phyloP scores from a whole-genome alignment of 306 rosid genomes.

The Leucaena leucocephala region DNA sequence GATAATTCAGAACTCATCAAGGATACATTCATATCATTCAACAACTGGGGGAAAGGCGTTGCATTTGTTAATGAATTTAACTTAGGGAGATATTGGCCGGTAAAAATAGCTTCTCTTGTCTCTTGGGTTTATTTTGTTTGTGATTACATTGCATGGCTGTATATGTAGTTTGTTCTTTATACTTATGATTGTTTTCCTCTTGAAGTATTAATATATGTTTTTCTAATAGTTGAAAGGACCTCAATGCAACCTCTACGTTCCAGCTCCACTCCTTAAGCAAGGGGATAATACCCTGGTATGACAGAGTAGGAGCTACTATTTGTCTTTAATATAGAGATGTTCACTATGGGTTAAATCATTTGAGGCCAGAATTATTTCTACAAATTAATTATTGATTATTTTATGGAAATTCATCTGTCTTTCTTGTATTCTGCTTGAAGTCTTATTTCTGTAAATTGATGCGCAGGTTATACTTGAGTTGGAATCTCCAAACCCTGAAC shows the following conservation, averaged over 20 bases:
- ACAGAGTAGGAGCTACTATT: constrained; percentile 10
- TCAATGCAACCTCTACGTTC: constrained; percentile 89
- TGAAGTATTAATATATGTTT: constrained; percentile 29
- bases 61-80: constrained; percentile 77
- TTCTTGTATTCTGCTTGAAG: background rate
- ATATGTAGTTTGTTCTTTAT: constrained; percentile 4
- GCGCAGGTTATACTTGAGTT: constrained; percentile 77
- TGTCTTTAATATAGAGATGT: background rate
- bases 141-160: constrained; percentile 8
- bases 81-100: constrained; percentile 96
- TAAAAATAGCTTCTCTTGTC: constrained; percentile 38
- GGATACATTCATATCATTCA: constrained; percentile 82
- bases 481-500: constrained; percentile 67
- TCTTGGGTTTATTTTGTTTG: constrained; percentile 22
- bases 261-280: constrained; percentile 77
- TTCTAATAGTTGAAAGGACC: constrained; percentile 74
- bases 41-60: constrained; percentile 81
- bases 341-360: background rate
- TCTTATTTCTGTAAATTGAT: constrained; percentile 5
- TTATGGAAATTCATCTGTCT: constrained; percentile 22
- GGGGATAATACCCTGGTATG: constrained; percentile 81
- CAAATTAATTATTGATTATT: constrained; percentile 12
- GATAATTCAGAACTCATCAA: constrained; percentile 49
- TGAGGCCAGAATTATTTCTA: background rate
- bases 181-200: constrained; percentile 3